Conservation (phyloP, 1,139 yeast species). For the Taphrina populina region DNA sequence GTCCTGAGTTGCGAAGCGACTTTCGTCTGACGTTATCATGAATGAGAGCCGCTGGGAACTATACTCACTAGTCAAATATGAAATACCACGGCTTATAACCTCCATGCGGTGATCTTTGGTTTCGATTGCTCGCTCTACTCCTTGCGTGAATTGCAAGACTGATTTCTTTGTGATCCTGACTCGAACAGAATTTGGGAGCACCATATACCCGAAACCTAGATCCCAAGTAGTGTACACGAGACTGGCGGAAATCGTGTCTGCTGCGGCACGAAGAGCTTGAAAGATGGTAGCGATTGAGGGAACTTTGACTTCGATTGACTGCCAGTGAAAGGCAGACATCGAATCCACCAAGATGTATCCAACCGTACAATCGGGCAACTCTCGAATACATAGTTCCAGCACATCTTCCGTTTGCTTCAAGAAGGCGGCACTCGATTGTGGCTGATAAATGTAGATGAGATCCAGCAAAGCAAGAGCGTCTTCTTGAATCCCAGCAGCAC, state of each 20-base stretch:
- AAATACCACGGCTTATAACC: constrained; percentile 16
- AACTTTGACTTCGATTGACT: constrained; percentile 5
- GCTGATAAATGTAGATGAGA: constrained; percentile 23
- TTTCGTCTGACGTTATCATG: background rate
- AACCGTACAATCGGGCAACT: constrained; percentile 6
- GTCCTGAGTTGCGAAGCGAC: no score
- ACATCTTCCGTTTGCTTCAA: constrained; percentile 18
- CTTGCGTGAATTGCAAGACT: constrained; percentile 32
- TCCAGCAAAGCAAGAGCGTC: constrained; percentile 5
- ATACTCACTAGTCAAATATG: constrained; percentile 3
- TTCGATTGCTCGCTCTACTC: constrained; percentile 18
- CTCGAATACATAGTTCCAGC: constrained; percentile 1
- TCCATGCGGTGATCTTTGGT: constrained; percentile 16
- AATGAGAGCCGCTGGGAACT: constrained; percentile 3
- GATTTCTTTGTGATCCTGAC: constrained; percentile 13
- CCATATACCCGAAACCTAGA: constrained; percentile 20
- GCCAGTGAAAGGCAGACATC: constrained; percentile 33
- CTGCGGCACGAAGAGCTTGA: background rate
- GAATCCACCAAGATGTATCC: constrained; percentile 30
- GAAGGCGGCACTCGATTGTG: constrained; percentile 23
- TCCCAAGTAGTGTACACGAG: constrained; percentile 28
- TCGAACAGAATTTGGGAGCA: constrained; percentile 9
- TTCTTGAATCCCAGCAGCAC: background rate
- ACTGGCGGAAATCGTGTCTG: constrained; percentile 1
- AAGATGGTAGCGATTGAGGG: constrained; percentile 4